Base-by-base conservation (phyloP, 1,284 basidiomycete genomes). In the Peniophora sp. region DNA sequence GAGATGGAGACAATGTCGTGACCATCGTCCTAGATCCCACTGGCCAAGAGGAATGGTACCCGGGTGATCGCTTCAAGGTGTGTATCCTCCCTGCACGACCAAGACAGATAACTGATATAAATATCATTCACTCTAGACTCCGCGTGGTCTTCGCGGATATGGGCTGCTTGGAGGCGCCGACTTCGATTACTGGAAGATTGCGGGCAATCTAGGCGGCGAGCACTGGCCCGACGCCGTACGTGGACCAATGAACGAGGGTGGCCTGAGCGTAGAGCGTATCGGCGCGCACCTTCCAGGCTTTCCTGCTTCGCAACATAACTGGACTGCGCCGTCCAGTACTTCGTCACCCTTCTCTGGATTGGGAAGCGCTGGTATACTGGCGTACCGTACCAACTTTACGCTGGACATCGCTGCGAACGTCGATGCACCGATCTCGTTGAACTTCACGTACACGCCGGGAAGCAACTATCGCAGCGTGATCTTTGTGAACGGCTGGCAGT, bases 241-340 rank as follows among this genome's bases (percentile, higher is more conserved):
- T 12, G 70, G 73, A 2, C 66, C 72, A 1, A 69, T 75, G 45
- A 78, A 79, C 56, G 76, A 77, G 58, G 77, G 76, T 6, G 78
- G 78, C 0, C 68, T 75, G 50, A 73, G 69, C 58, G 75, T 69
- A 36, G 77, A 80, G 56, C 70, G 77, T 16, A 55, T 65, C 45
- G 75, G 75, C 59, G 19, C 11, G 5, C 25, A 52, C 23, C 19
- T 41, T n/a, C 25, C 23, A 24, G 38, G 8, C 38, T 41, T 41
- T n/a, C 19, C 19, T 41, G n/a, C 16, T 8, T n/a, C 38, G 5
- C 8, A 20, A 6, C n/a, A 5, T 8, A 41, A 41, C 16, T 41
- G n/a, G 38, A 17, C 38, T 8, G 38, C 38, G 25, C 69, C 67
- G 66, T 36, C 65, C 67, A 2, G 74, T 77, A 56, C 64, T 78